A percentile compares a stretch with the other conserved stretches of the same genome.
Evolutionary conservation across 805 yeast species (phyloP).

Genomic region (Wickerhamomyces bovis): DNA sequence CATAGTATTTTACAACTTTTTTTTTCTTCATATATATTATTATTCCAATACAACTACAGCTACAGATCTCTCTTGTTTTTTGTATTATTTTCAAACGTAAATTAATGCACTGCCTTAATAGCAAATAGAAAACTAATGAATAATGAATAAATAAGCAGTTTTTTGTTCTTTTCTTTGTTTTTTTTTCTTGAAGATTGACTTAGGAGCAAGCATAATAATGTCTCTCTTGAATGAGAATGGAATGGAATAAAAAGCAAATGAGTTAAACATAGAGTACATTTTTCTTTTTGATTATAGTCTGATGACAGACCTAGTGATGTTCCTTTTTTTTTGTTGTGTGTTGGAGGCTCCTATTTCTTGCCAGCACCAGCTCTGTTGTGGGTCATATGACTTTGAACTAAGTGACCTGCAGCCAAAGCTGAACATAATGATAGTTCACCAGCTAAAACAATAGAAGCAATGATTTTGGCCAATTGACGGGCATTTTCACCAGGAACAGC

Average conservation of each 20-base stretch:
- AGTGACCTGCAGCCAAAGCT: conserved; percentile 97
- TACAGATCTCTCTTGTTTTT: no score
- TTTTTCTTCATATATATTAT: no score
- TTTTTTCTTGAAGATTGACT: not conserved
- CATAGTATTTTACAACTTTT: no score
- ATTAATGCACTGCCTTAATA: not conserved
- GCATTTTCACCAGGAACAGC: conserved; percentile 93
- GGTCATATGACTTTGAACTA: conserved; percentile 95
- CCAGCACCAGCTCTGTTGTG: conserved; percentile 60
- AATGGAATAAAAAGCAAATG: not conserved
- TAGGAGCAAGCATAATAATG: not conserved
- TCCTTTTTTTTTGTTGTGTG: not conserved
- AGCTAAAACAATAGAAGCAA: conserved; percentile 92
- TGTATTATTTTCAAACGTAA: not conserved
- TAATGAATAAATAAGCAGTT: not conserved
- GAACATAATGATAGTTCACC: conserved; percentile 93
- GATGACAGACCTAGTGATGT: not conserved
- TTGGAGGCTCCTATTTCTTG: conserved; percentile 11
- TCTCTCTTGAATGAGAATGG: not conserved
- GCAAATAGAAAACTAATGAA: not conserved
- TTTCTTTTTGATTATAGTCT: not conserved
- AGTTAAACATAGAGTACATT: not conserved
- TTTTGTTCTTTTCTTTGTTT: not conserved
- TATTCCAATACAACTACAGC: no score
- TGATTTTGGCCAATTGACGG: conserved; percentile 83